Conservation (phyloP, 306 rosid species). For the Erythrophleum fordii region DNA sequence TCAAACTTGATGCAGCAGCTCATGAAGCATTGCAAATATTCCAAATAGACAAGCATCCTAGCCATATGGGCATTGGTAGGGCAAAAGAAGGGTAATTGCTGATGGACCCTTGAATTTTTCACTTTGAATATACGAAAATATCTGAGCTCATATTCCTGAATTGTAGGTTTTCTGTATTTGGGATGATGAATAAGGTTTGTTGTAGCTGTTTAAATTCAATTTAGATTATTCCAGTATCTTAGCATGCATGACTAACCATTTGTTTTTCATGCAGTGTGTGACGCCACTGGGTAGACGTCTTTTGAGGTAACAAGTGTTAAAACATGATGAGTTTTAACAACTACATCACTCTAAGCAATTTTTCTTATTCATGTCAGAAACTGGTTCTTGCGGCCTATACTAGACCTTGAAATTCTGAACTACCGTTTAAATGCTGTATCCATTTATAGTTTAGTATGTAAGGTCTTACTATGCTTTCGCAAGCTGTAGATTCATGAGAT, state of each 20-base stretch:
- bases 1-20: constrained; percentile 92
- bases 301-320: constrained; percentile 64
- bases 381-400: constrained; percentile 97
- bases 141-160: constrained; percentile 37
- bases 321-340: not conserved
- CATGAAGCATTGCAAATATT: constrained; percentile 97
- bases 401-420: constrained; percentile 84
- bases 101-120: constrained; percentile 31
- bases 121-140: constrained; percentile 28
- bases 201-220: constrained; percentile 35
- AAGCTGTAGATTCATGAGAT: constrained; percentile 26
- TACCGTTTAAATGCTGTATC: constrained; percentile 88
- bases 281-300: constrained; percentile 93
- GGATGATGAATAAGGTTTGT: constrained; percentile 97
- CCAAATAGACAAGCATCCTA: constrained; percentile 96
- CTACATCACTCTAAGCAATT: not conserved
- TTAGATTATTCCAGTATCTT: constrained; percentile 34
- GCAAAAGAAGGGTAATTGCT: constrained; percentile 93
- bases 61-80: constrained; percentile 99
- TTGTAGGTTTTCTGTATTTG: constrained; percentile 93
- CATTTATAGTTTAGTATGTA: constrained; percentile 44
- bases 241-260: constrained; percentile 35
- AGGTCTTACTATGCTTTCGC: not conserved
- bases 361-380: constrained; percentile 50
- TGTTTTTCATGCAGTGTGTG: constrained; percentile 66